Percentiles rank a stretch among this genome's conserved stretches.
phyloP scores from a whole-genome alignment of 352 stramenopile genomes.

The Phytophthora foliorum region DNA sequence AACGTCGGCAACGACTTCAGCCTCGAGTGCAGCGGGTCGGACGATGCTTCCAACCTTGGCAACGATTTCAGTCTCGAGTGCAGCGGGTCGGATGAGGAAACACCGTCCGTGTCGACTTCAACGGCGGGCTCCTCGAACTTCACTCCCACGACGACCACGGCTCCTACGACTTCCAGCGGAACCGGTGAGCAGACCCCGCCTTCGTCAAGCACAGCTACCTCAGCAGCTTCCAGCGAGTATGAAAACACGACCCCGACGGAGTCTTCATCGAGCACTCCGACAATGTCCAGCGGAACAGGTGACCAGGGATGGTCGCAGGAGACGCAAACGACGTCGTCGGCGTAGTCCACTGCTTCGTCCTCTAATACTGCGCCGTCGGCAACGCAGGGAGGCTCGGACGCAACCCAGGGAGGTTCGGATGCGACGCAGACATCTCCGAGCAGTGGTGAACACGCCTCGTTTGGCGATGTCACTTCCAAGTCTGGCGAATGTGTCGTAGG shows the following conservation, averaged over 20 bases:
- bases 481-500: constrained; percentile 36
- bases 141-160: not conserved
- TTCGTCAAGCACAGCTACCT: constrained; percentile 24
- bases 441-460: constrained; percentile 34
- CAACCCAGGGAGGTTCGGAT: constrained; percentile 10
- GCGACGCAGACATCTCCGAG: constrained; percentile 11
- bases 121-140: constrained; percentile 10
- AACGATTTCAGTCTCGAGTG: constrained; percentile 28
- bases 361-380: constrained; percentile 19
- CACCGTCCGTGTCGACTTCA: constrained; percentile 10
- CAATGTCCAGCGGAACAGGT: constrained; percentile 15
- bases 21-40: constrained; percentile 27
- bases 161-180: constrained; percentile 13
- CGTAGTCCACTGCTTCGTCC: constrained; percentile 7
- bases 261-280: not conserved
- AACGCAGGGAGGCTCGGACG: not conserved
- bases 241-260: not conserved
- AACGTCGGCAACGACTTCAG: constrained; percentile 1
- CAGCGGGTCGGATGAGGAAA: constrained; percentile 23
- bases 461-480: constrained; percentile 37
- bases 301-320: constrained; percentile 11
- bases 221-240: constrained; percentile 1
- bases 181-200: constrained; percentile 1
- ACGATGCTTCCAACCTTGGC: not conserved
- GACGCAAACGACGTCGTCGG: constrained; percentile 15